Conservation (phyloP, 768 basidiomycete species). For the Naganishia vishniacii region DNA sequence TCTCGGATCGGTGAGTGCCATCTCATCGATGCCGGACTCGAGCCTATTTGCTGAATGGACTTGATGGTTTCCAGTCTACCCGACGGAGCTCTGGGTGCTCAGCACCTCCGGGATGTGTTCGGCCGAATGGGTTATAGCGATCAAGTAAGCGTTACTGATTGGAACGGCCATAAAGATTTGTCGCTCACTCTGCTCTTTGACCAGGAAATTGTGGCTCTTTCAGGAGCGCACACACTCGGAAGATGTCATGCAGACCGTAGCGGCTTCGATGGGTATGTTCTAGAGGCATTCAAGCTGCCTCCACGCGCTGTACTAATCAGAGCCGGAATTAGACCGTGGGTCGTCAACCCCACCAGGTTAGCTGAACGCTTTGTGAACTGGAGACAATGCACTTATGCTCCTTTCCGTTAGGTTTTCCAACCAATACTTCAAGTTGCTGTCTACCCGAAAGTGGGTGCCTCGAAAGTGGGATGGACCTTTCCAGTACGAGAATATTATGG, state of each 20-base stretch:
- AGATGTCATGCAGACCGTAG: constrained; percentile 48
- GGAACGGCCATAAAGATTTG: no score
- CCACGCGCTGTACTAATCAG: neutral
- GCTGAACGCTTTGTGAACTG: neutral
- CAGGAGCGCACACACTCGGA: constrained; percentile 48
- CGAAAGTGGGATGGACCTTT: constrained; percentile 49
- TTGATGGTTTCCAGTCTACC: no score
- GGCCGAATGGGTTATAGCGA: constrained; percentile 48
- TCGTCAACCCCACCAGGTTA: constrained; percentile 47
- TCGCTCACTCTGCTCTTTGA: neutral
- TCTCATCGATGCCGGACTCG: no score
- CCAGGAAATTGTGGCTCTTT: constrained; percentile 49
- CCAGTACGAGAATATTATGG: constrained; percentile 47
- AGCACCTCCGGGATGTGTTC: constrained; percentile 47
- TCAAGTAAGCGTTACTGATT: constrained; percentile 26
- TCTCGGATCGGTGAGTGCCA: constrained; percentile 34
- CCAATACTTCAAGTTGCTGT: constrained; percentile 48
- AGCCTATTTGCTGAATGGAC: no score
- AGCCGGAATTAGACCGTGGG: constrained; percentile 35
- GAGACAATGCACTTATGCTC: no score
- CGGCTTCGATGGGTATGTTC: constrained; percentile 45
- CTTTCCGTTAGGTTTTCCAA: constrained; percentile 39
- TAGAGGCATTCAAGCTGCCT: no score
- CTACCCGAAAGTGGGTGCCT: constrained; percentile 44
- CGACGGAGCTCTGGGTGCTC: constrained; percentile 47